A percentile compares a stretch with the other conserved stretches of the same genome.
These are phyloP conservation scores for Diaporthe helianthi DNA, from an alignment of 2,329 filamentous ascomycete species.

Conservation along the genomic window DNA sequence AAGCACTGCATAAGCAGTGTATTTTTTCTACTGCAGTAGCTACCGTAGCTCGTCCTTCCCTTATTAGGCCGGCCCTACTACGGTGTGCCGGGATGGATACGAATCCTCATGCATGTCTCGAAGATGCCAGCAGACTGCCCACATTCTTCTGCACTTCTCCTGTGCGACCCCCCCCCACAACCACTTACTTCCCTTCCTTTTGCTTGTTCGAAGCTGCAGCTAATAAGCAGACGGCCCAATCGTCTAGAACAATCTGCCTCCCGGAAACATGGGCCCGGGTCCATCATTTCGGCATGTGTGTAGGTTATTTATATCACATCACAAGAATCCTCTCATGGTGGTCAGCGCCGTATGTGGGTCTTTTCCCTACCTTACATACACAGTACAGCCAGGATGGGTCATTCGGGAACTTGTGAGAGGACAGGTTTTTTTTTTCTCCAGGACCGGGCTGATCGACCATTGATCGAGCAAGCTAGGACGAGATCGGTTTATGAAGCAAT, in stretches of 20 bases:
- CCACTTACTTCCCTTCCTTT: too few relatives aligned
- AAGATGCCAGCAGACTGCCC: background rate
- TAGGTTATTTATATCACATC: background rate
- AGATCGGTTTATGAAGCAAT: background rate
- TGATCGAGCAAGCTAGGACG: background rate
- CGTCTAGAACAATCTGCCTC: background rate
- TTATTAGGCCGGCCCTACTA: background rate
- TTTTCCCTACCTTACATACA: background rate
- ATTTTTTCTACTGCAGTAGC: too few relatives aligned
- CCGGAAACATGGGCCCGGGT: slow-evolving; percentile 26
- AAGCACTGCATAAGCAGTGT: background rate
- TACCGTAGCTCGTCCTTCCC: background rate
- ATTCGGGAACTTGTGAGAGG: background rate
- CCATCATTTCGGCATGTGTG: background rate
- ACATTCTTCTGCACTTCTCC: background rate
- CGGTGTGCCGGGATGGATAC: background rate
- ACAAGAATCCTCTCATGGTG: background rate
- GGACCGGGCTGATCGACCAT: background rate
- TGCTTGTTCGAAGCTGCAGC: background rate
- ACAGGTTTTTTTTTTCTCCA: background rate
- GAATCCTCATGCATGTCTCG: background rate
- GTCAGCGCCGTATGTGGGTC: slow-evolving; percentile 24
- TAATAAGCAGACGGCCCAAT: background rate
- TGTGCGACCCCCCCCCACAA: background rate
- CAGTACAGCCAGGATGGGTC: too few relatives aligned